phyloP scores from a whole-genome alignment of 306 rosid species.

The Gillenia trifoliata region DNA sequence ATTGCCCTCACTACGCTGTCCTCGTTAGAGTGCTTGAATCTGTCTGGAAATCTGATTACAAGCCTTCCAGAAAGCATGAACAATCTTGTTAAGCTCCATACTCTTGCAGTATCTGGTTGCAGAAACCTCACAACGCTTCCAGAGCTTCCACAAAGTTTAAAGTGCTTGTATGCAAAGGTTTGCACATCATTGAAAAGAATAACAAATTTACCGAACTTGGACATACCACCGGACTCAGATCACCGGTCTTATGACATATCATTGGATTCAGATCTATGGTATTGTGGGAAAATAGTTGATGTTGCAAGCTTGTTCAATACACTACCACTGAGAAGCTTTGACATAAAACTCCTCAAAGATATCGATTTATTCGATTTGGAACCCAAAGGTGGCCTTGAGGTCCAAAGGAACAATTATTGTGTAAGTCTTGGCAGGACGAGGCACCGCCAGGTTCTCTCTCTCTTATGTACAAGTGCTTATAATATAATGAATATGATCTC shows the following conservation, averaged over 20 bases:
- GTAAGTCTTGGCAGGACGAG: not conserved
- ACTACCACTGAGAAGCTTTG: not conserved
- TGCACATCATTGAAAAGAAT: not conserved
- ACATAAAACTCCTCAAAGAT: not conserved
- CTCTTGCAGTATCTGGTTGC: not conserved
- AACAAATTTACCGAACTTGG: not conserved
- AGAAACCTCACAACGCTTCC: not conserved
- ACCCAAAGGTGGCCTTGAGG: not conserved
- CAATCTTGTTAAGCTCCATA: not conserved
- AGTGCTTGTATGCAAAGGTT: fast-evolving
- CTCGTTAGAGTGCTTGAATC: not conserved
- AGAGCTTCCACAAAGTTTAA: not conserved
- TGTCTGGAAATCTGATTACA: not conserved
- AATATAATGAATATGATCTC: not conserved
- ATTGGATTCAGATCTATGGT: not conserved
- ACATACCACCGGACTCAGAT: too few species aligned
- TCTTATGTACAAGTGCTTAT: not conserved
- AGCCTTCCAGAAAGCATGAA: not conserved
- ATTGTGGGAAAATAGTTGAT: not conserved
- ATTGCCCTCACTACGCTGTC: not conserved
- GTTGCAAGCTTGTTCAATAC: not conserved
- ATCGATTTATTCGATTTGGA: not conserved
- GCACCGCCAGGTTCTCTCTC: not conserved
- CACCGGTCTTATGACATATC: too few species aligned
- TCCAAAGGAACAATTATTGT: not conserved